A percentile compares a stretch with the other conserved stretches of the same genome.
Evolutionary conservation across 371 early-diverging fungal species (phyloP).

Genomic region (Blakeslea trispora): DNA sequence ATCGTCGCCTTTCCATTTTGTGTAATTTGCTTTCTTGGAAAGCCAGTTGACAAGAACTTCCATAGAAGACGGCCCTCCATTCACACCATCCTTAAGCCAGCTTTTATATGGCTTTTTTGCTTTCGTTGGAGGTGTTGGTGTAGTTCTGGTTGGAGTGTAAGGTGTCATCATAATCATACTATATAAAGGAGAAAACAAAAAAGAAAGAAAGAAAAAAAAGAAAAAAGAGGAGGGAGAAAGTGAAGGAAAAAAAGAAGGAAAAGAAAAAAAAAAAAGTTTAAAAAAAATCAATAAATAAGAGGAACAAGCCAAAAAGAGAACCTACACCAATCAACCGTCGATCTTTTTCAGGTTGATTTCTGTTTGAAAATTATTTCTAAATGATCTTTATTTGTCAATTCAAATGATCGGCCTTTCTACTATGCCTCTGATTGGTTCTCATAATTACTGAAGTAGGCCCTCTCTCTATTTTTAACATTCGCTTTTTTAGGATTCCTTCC

Average conservation of each 20-base stretch:
- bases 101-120: constrained; percentile 52
- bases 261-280: background rate
- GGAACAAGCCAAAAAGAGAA: constrained; percentile 2
- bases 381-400: constrained; percentile 10
- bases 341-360: constrained; percentile 25
- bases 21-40: constrained; percentile 45
- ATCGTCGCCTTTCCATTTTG: constrained; percentile 52
- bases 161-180: constrained; percentile 40
- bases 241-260: constrained; percentile 8
- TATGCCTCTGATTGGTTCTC: constrained; percentile 27
- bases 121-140: constrained; percentile 28
- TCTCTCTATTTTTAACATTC: background rate
- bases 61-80: constrained; percentile 52
- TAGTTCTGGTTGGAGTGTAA: constrained; percentile 8
- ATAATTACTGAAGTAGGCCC: background rate
- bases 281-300: constrained; percentile 4
- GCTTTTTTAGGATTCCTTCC: background rate
- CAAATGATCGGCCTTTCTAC: constrained; percentile 32
- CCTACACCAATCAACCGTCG: constrained; percentile 36
- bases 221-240: constrained; percentile 15
- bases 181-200: constrained; percentile 1
- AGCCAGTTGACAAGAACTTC: constrained; percentile 49
- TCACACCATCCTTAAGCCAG: constrained; percentile 55
- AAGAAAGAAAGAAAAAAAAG: constrained; percentile 12
- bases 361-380: constrained; percentile 6